Percentiles rank a stretch among this genome's conserved stretches.
phyloP scores from a whole-genome alignment of 768 basidiomycete genomes.

The Rhodotorula diobovata region DNA sequence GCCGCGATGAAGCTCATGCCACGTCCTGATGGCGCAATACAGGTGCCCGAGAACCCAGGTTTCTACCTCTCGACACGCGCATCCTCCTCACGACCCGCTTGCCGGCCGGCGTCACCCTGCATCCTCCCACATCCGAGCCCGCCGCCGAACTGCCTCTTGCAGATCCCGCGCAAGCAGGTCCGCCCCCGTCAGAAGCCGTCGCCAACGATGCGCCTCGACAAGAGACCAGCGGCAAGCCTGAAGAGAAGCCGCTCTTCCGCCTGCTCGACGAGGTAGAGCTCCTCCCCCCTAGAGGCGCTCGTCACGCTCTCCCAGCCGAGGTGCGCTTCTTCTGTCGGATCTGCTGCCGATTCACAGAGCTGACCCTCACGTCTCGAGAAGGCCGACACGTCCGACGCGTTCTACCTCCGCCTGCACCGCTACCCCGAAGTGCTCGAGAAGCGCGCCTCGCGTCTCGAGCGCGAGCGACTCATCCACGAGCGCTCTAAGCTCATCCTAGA shows the following conservation, averaged over 20 bases:
- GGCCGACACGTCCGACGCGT: conserved; percentile 33
- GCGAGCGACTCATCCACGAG: conserved; percentile 36
- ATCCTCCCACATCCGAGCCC: not conserved
- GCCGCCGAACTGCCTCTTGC: no score
- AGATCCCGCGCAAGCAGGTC: not conserved
- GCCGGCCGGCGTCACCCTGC: not conserved
- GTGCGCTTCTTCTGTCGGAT: not conserved
- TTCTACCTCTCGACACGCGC: conserved; percentile 16
- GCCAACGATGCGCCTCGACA: not conserved
- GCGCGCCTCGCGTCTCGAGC: conserved; percentile 33
- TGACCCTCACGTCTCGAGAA: not conserved
- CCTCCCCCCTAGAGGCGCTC: conserved; percentile 5
- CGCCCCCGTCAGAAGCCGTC: not conserved
- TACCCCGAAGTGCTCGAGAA: conserved; percentile 39
- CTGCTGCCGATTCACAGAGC: no score
- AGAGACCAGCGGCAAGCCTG: not conserved
- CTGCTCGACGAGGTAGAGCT: conserved; percentile 17
- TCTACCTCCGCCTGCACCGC: conserved; percentile 34
- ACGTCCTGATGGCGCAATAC: not conserved
- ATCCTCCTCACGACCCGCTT: conserved; percentile 26
- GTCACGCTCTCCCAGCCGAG: conserved; percentile 15
- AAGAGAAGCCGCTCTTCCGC: conserved; percentile 14
- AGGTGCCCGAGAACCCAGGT: not conserved
- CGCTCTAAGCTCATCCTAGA: conserved; percentile 35
- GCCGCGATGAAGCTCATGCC: not conserved